Base-by-base conservation (phyloP, 2,329 filamentous ascomycete genomes). In the Zymoseptoria ardabiliae region DNA sequence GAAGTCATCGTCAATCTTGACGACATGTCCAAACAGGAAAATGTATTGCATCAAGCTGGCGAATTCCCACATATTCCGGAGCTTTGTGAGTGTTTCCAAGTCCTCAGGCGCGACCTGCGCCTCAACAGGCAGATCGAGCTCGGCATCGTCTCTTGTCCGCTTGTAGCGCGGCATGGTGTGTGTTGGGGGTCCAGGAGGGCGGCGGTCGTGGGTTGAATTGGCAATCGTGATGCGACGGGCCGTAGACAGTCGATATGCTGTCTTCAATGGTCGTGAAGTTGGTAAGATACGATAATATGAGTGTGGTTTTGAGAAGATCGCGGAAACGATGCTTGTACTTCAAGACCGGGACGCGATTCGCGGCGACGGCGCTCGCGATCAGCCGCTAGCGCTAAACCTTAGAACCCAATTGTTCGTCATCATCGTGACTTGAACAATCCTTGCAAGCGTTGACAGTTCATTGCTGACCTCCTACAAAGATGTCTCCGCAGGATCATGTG, bases 41-140 rank as follows among this genome's bases (percentile, higher is more conserved):
- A 97, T 90, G 82, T 91, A 99, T 76, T 99, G 93, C 77, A 88
- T 91, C 7, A 97, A 78, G 70, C 91, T 93, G 62, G 93, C 90
- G 75, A 97, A 97, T 74, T 97, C 89, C 92, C 93, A 97, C 82
- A 90, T 91, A 72, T 90, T 94, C 63, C 93, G 85, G 66, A 97
- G 82, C 65, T 81, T 85, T 60, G 85, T 78, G 25, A 95, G 79
- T 57, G 85, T 68, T 74, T 73, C 73, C 75, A 70, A 59, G 28
- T 68, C 35, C 59, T 68, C 64, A 21, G 68, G 62, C 30, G 66
- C 59, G 41, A 70, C 54, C 7, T 59, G 49, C 35, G 52, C 51
- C 57, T 65, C 64, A 55, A 55, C 21, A 2, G 67, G 59, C 11
- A 72, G 64, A 62, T 76, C 74, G 62, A 78, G 73, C 53, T 80